Conservation (phyloP, 192 early-diverging fungal genomes). For the Lobosporangium transversale region DNA sequence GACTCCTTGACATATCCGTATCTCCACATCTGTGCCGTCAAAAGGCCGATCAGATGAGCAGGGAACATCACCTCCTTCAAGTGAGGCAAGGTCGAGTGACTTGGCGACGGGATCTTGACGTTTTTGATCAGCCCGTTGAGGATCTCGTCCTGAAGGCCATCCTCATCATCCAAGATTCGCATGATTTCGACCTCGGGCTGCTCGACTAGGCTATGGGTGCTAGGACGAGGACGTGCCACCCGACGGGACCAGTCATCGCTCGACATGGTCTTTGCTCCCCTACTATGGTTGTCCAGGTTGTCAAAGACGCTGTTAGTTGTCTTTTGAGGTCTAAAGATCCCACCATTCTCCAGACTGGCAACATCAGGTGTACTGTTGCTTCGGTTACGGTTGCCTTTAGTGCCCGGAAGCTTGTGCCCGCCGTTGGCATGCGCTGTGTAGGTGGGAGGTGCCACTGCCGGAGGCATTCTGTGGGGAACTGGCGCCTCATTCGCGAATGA, state of each 20-base stretch:
- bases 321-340: constrained; percentile 48
- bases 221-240: constrained; percentile 36
- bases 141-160: constrained; percentile 79
- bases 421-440: constrained; percentile 27
- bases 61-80: constrained; percentile 95
- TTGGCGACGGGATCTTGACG: constrained; percentile 90
- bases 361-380: constrained; percentile 62
- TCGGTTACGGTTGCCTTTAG: constrained; percentile 43
- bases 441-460: constrained; percentile 17
- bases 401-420: neutral
- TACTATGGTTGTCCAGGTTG: constrained; percentile 47
- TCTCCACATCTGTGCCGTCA: constrained; percentile 87
- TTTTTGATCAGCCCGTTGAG: constrained; percentile 88
- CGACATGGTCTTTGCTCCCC: constrained; percentile 47
- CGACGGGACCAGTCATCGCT: constrained; percentile 50
- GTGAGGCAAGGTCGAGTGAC: constrained; percentile 76
- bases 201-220: constrained; percentile 53
- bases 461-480: constrained; percentile 15
- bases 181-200: constrained; percentile 62
- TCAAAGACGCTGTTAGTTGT: constrained; percentile 48
- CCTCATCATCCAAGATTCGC: constrained; percentile 71
- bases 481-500: constrained; percentile 66
- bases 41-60: constrained; percentile 89
- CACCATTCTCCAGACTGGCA: constrained; percentile 28
- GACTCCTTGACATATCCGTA: constrained; percentile 85